These are phyloP conservation scores for Hordeum marinum DNA, from an alignment of 176 grass and related monocot species.

Conservation along the genomic window DNA sequence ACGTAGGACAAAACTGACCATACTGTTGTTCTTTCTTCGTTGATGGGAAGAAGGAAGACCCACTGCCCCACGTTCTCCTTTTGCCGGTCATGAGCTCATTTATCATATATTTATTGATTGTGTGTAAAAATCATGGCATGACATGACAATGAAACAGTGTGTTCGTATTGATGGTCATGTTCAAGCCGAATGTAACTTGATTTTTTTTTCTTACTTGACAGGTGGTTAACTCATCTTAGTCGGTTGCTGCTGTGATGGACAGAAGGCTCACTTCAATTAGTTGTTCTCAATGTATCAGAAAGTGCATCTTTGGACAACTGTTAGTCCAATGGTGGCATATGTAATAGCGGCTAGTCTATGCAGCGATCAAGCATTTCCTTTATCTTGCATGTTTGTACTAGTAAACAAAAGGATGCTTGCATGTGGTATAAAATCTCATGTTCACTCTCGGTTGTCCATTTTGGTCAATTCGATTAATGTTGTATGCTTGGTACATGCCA, in stretches of 20 bases:
- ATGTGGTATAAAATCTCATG: neutral
- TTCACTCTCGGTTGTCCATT: neutral
- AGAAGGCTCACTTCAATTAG: neutral
- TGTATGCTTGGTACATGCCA: neutral
- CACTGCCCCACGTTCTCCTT: neutral
- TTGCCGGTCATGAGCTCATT: neutral
- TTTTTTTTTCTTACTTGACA: slow-evolving; percentile 16
- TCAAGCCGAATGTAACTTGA: slow-evolving; percentile 11
- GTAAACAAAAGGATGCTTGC: neutral
- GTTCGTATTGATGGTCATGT: neutral
- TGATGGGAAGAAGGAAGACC: neutral
- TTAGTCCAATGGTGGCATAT: slow-evolving; percentile 15
- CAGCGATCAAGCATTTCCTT: slow-evolving; percentile 1
- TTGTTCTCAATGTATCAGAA: slow-evolving; percentile 1
- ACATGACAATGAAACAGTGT: neutral
- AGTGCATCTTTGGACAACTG: neutral
- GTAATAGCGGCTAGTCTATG: slow-evolving; percentile 17
- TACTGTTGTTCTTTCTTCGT: neutral
- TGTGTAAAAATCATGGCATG: neutral
- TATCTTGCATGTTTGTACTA: slow-evolving; percentile 18
- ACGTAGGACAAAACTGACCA: neutral
- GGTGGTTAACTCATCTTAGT: neutral
- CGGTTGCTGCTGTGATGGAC: neutral
- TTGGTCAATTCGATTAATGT: slow-evolving; percentile 3
- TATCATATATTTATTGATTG: neutral